Base-by-base conservation (phyloP, 148 eudicot species). In the Dianthus caryophyllus region DNA sequence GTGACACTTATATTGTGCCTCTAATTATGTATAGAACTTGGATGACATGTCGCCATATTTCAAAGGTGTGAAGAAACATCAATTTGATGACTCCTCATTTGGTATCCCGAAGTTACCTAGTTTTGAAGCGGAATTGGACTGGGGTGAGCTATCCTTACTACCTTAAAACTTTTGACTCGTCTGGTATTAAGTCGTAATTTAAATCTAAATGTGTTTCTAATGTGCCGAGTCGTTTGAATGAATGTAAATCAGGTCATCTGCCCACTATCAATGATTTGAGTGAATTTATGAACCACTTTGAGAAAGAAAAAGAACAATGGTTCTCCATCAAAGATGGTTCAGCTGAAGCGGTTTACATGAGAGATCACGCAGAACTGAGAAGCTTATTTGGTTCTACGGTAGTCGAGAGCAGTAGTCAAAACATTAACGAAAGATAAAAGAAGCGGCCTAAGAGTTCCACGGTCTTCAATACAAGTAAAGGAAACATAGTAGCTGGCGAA, bases 401-500 rank as follows among this genome's bases (percentile, higher is more conserved):
- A 75, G 41, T 55, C 60, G 62, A 76, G 49, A 49, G 73, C 60
- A 71, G 47, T 44, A 75, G 50, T 73, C 78, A 70, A 48, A 71
- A 61, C 53, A 20, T 44, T 29, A 63, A 75, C 70, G 48, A 60
- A 65, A 53, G 51, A 21, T 78, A 55, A 64, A 66, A 77, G 73
- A 89, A 70, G 68, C 86, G 61, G 64, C 59, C 36, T 41, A 71
- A 76, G 66, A 81, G 73, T 39, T 78, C 96, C 31, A 76, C 96
- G 68, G 83, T 81, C 64, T 93, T 93, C 76, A 31, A 72, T 71
- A 89, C 91, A 33, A 76, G 79, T 65, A 82, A 79, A 59, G 87
- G 95, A 48, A 81, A 73, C 66, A 66, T 85, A 60, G 87, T 89
- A 56, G 95, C 88, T 74, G 98, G 98, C 67, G 96, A 96, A 54